These are phyloP conservation scores for Gnomoniopsis sp. DNA, from an alignment of 2,329 filamentous ascomycete genomes.

Conservation along the genomic window DNA sequence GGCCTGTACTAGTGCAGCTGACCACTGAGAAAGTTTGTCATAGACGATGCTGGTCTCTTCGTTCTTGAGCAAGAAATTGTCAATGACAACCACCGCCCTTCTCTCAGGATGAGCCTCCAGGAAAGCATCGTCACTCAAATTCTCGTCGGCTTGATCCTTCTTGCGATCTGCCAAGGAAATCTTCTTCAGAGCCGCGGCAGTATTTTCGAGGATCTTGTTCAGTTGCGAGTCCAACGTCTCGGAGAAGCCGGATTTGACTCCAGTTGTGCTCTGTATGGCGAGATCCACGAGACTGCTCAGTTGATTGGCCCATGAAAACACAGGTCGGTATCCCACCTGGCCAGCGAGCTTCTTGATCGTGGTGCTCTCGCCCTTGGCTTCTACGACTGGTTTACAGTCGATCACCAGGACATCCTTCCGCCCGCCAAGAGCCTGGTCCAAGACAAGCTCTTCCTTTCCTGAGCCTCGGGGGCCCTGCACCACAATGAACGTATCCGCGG, in stretches of 20 bases:
- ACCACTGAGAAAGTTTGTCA: slow-evolving; percentile 85
- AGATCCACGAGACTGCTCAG: slow-evolving; percentile 90
- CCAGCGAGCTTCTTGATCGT: slow-evolving; percentile 79
- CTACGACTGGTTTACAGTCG: slow-evolving; percentile 90
- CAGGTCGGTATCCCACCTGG: slow-evolving; percentile 84
- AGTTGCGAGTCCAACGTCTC: slow-evolving; percentile 89
- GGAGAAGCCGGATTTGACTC: slow-evolving; percentile 90
- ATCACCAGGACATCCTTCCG: slow-evolving; percentile 77
- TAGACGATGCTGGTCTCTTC: slow-evolving; percentile 65
- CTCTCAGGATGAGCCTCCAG: slow-evolving; percentile 84
- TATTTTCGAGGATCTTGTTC: slow-evolving; percentile 84
- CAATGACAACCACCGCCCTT: slow-evolving; percentile 80
- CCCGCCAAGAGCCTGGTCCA: slow-evolving; percentile 77
- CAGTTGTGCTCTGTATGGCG: slow-evolving; percentile 88
- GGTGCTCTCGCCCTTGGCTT: slow-evolving; percentile 81
- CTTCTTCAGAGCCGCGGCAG: slow-evolving; percentile 72
- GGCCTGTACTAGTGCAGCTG: slow-evolving; percentile 76
- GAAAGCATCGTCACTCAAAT: slow-evolving; percentile 78
- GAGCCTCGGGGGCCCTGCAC: slow-evolving; percentile 89
- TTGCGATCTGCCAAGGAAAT: slow-evolving; percentile 68
- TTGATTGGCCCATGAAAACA: slow-evolving; percentile 96
- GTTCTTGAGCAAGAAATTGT: slow-evolving; percentile 85
- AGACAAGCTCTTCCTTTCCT: slow-evolving; percentile 82
- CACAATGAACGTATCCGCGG: slow-evolving; percentile 87
- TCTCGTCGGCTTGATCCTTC: slow-evolving; percentile 70